phyloP scores from a whole-genome alignment of 2,329 filamentous ascomycete species.

The Madurella mycetomatis region DNA sequence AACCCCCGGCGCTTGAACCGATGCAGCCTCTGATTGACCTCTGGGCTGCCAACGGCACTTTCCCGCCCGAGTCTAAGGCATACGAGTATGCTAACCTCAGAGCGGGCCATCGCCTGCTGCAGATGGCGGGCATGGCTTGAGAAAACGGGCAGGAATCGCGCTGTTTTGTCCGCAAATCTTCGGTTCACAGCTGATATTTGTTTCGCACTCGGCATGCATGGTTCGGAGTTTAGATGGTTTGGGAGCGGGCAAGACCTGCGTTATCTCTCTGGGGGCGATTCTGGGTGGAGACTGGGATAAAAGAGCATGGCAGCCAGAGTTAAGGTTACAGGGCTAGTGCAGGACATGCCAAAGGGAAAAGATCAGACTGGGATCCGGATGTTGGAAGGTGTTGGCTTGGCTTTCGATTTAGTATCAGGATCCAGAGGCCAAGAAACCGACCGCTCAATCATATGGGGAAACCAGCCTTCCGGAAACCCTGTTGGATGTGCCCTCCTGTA shows the following conservation, averaged over 20 bases:
- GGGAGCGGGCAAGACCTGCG: neutral
- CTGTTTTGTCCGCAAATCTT: neutral
- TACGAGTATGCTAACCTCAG: conserved; percentile 48
- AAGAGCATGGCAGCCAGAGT: neutral
- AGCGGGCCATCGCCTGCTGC: conserved; percentile 40
- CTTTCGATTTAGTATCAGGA: too few species aligned
- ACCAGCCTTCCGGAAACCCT: too few species aligned
- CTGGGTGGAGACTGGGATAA: neutral
- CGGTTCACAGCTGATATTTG: neutral
- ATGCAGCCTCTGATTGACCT: conserved; percentile 79
- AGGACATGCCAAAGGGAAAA: conserved; percentile 11
- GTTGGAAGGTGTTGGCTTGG: too few species aligned
- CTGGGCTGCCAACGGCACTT: conserved; percentile 71
- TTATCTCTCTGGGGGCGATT: neutral
- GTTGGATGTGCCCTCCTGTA: too few species aligned
- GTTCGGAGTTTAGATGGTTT: conserved; percentile 12
- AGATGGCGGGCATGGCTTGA: conserved; percentile 28
- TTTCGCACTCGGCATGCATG: conserved; percentile 9
- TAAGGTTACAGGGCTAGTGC: neutral
- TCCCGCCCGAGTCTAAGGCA: conserved; percentile 59
- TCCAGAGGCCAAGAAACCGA: too few species aligned
- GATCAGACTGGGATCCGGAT: conserved; percentile 7
- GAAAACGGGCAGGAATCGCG: neutral
- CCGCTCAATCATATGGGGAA: too few species aligned
- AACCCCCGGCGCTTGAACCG: conserved; percentile 73